A percentile compares a stretch with the other conserved stretches of the same genome.
These are phyloP conservation scores for Ophiostoma perfectum DNA, from an alignment of 2,329 filamentous ascomycete species.

Conservation along the genomic window DNA sequence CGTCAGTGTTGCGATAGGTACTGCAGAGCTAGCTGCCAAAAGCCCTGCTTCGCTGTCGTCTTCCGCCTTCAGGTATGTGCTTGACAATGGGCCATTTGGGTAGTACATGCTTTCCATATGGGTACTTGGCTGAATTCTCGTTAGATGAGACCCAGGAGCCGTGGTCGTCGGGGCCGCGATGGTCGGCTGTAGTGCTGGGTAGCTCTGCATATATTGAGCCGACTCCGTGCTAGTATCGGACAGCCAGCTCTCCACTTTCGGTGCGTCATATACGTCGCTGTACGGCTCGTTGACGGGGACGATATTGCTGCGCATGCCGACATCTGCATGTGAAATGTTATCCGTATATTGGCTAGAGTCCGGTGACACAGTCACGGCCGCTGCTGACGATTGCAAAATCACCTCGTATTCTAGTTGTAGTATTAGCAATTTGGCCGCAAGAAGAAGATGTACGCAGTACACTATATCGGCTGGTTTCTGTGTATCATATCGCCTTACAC, in stretches of 20 bases:
- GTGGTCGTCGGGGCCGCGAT: conserved; percentile 22
- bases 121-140: conserved; percentile 29
- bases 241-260: conserved; percentile 31
- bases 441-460: neutral
- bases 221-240: conserved; percentile 31
- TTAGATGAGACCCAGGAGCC: conserved; percentile 11
- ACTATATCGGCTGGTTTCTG: neutral
- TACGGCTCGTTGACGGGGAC: conserved; percentile 25
- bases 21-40: neutral
- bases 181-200: conserved; percentile 36
- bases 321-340: conserved; percentile 19
- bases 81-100: conserved; percentile 24
- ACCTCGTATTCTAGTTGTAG: conserved; percentile 34
- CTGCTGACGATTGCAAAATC: conserved; percentile 24
- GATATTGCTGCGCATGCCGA: neutral
- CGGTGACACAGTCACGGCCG: conserved; percentile 22
- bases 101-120: conserved; percentile 41
- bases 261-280: conserved; percentile 28
- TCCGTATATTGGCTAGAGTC: conserved; percentile 12
- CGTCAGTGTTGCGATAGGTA: neutral
- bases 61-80: neutral
- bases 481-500: neutral
- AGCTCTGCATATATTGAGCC: conserved; percentile 34
- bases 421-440: neutral
- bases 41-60: neutral